phyloP scores from a whole-genome alignment of 2,329 filamentous ascomycete species.

The Talaromyces sp. region DNA sequence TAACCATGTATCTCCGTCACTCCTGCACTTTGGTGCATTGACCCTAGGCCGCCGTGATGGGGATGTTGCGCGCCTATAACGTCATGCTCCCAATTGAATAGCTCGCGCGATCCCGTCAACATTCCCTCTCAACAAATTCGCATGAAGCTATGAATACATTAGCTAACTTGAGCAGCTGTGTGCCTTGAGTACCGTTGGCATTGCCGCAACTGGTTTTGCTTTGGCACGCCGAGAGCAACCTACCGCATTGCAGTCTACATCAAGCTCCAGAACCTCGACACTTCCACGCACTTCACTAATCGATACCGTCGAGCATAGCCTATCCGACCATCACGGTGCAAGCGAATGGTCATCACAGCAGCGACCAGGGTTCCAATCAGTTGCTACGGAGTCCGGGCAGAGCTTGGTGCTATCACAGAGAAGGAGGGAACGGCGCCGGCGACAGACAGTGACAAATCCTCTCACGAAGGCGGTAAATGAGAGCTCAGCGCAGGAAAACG shows the following conservation, averaged over 20 bases:
- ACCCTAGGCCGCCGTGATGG: background rate
- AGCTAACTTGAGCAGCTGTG: slow-evolving; percentile 44
- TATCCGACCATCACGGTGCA: background rate
- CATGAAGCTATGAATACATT: background rate
- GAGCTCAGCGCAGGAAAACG: slow-evolving; percentile 19
- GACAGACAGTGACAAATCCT: slow-evolving; percentile 36
- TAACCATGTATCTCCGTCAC: background rate
- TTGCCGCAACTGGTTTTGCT: slow-evolving; percentile 57
- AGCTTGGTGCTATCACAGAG: slow-evolving; percentile 19
- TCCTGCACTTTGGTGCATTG: background rate
- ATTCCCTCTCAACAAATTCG: background rate
- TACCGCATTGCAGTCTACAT: slow-evolving; percentile 15
- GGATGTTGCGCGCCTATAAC: background rate
- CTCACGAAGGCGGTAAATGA: slow-evolving; percentile 29
- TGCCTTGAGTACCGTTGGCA: slow-evolving; percentile 60
- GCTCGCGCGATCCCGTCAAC: background rate
- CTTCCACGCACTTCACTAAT: slow-evolving; percentile 22
- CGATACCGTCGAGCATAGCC: slow-evolving; percentile 20
- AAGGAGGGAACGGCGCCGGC: slow-evolving; percentile 32
- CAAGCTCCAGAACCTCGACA: slow-evolving; percentile 30
- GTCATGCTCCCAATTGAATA: background rate
- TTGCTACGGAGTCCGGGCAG: slow-evolving; percentile 19
- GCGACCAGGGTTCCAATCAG: slow-evolving; percentile 20
- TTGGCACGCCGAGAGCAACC: slow-evolving; percentile 49
- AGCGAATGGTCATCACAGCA: slow-evolving; percentile 17